These are phyloP conservation scores for Chlamydomonas sp. DNA, from an alignment of 139 green algal species.

Conservation along the genomic window DNA sequence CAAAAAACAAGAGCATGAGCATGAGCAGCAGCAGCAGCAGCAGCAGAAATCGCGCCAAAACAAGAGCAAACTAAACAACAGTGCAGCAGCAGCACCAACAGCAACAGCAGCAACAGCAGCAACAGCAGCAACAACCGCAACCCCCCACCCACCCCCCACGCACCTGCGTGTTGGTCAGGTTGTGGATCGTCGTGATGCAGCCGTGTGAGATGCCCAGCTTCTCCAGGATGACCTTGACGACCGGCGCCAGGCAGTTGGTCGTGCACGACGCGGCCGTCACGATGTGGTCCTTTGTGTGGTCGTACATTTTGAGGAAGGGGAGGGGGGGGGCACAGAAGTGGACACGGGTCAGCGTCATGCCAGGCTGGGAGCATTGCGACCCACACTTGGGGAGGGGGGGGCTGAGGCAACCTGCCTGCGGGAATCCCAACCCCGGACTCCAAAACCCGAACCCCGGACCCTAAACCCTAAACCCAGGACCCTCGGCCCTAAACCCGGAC, in stretches of 20 bases:
- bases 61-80: background rate
- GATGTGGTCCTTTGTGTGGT: slow-evolving; percentile 59
- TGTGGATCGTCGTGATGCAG: slow-evolving; percentile 85
- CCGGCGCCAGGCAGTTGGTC: slow-evolving; percentile 83
- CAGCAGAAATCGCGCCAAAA: too few species aligned
- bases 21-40: too few species aligned
- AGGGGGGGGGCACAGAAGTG: background rate
- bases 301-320: slow-evolving; percentile 49
- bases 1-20: too few species aligned
- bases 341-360: too few species aligned
- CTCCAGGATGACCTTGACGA: slow-evolving; percentile 72
- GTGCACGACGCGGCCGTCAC: slow-evolving; percentile 83
- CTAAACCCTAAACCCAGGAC: too few species aligned
- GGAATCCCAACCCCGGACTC: too few species aligned
- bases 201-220: slow-evolving; percentile 75
- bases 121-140: background rate
- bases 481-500: too few species aligned
- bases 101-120: background rate
- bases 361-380: too few species aligned
- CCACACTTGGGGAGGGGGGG: too few species aligned
- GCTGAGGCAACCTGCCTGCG: too few species aligned
- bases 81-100: too few species aligned
- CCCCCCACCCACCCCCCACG: background rate
- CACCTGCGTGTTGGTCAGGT: slow-evolving; percentile 81
- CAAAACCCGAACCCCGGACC: too few species aligned